These are phyloP conservation scores for Populus pruinosa DNA, from an alignment of 345 rosid genomes.

Conservation along the genomic window DNA sequence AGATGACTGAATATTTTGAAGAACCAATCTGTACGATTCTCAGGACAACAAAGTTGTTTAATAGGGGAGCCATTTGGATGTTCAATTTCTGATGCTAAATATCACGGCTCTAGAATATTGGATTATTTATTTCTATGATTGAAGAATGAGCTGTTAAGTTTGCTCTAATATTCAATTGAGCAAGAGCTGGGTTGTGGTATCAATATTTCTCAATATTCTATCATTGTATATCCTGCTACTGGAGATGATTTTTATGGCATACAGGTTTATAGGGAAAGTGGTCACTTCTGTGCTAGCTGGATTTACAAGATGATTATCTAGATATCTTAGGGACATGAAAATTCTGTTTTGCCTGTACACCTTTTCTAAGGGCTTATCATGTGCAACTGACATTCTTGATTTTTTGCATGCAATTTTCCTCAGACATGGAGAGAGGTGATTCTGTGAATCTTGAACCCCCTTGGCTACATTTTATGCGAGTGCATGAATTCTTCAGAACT, in stretches of 20 bases:
- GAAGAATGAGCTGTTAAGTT: constrained; percentile 12
- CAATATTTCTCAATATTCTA: constrained; percentile 2
- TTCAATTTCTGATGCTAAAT: not conserved
- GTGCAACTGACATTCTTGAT: not conserved
- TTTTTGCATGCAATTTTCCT: not conserved
- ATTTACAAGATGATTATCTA: not conserved
- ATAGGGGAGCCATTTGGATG: not conserved
- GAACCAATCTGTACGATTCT: not conserved
- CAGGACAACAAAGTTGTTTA: not conserved
- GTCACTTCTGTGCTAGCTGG: not conserved
- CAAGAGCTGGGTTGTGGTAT: not conserved
- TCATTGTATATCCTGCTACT: not conserved
- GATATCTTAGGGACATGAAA: not conserved
- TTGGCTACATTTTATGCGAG: no score
- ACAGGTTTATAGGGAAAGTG: not conserved
- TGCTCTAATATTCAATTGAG: not conserved
- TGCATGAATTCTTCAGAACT: no score
- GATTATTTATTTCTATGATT: not conserved
- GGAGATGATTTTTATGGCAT: not conserved
- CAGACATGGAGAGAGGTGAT: constrained; percentile 2
- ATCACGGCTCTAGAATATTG: not conserved
- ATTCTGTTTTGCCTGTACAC: not conserved
- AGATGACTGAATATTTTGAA: not conserved
- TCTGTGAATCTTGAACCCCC: not conserved
- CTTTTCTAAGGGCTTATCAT: not conserved